Percentiles rank a stretch among this genome's conserved stretches.
Conservation (phyloP, 2,329 filamentous ascomycete species). For the Fusarium bulbicola region DNA sequence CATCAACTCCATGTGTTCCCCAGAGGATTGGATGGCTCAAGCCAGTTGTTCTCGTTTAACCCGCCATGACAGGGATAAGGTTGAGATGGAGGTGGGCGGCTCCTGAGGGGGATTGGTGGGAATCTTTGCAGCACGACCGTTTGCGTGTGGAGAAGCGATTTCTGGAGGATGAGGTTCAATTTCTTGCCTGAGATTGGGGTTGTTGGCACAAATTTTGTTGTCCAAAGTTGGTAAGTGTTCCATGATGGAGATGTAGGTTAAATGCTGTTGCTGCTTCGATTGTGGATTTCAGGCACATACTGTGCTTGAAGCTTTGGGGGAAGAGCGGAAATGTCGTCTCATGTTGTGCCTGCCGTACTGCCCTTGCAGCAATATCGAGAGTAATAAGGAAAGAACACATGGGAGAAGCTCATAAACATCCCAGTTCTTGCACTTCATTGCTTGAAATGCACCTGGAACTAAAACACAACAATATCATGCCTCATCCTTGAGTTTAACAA, state of each 20-base stretch:
- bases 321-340: constrained; percentile 14
- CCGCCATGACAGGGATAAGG: constrained; percentile 21
- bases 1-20: constrained; percentile 18
- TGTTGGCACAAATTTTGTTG: not conserved
- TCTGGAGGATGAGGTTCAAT: constrained; percentile 21
- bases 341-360: constrained; percentile 4
- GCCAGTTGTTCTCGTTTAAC: constrained; percentile 32
- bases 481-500: not conserved
- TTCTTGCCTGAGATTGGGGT: constrained; percentile 9
- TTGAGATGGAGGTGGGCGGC: constrained; percentile 27
- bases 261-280: constrained; percentile 11
- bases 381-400: constrained; percentile 1
- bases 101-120: constrained; percentile 30
- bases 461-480: constrained; percentile 3
- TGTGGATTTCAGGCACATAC: constrained; percentile 2
- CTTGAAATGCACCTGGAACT: not conserved
- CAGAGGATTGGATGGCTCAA: constrained; percentile 19
- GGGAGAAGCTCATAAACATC: not conserved
- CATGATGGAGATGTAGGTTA: constrained; percentile 9
- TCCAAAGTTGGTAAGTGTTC: not conserved
- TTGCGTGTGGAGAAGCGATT: constrained; percentile 32
- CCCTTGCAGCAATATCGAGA: constrained; percentile 5
- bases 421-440: not conserved
- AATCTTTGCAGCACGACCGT: constrained; percentile 14
- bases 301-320: not conserved